These are phyloP conservation scores for Candida adriatica DNA, from an alignment of 805 yeast genomes.

Conservation along the genomic window DNA sequence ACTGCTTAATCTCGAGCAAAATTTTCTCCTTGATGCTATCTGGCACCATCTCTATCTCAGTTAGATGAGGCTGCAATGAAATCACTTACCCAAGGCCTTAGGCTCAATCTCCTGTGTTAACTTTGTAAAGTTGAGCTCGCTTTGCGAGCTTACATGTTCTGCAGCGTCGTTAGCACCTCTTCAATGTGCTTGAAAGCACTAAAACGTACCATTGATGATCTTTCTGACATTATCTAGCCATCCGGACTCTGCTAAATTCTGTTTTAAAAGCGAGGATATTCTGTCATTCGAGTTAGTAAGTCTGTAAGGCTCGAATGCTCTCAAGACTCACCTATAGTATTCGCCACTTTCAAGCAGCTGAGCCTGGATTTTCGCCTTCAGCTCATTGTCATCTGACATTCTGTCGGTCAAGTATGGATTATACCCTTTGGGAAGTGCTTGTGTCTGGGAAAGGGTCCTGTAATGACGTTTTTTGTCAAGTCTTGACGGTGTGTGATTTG, in stretches of 20 bases:
- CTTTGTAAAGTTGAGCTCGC: conserved; percentile 43
- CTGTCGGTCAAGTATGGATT: no score
- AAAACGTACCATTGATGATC: conserved; percentile 42
- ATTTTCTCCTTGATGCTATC: conserved; percentile 54
- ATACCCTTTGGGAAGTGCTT: no score
- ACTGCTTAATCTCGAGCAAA: conserved; percentile 48
- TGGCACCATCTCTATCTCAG: conserved; percentile 49
- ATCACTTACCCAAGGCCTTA: conserved; percentile 48
- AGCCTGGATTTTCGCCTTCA: conserved; percentile 59
- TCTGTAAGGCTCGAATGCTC: no score
- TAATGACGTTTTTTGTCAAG: no score
- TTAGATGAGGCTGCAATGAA: neutral
- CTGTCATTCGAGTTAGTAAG: no score
- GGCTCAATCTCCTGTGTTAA: conserved; percentile 51
- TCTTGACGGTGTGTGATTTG: no score
- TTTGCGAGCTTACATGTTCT: conserved; percentile 34
- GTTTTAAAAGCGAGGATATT: conserved; percentile 55
- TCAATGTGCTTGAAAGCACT: no score
- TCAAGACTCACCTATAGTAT: conserved; percentile 49
- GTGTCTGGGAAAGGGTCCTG: no score
- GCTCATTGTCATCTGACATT: conserved; percentile 15
- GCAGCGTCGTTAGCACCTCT: conserved; percentile 2
- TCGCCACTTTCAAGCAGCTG: conserved; percentile 72
- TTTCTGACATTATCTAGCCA: conserved; percentile 76
- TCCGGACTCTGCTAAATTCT: conserved; percentile 66